Percentiles rank a stretch among this genome's conserved stretches.
phyloP scores from a whole-genome alignment of 805 yeast genomes.

The Starmerella geochares region DNA sequence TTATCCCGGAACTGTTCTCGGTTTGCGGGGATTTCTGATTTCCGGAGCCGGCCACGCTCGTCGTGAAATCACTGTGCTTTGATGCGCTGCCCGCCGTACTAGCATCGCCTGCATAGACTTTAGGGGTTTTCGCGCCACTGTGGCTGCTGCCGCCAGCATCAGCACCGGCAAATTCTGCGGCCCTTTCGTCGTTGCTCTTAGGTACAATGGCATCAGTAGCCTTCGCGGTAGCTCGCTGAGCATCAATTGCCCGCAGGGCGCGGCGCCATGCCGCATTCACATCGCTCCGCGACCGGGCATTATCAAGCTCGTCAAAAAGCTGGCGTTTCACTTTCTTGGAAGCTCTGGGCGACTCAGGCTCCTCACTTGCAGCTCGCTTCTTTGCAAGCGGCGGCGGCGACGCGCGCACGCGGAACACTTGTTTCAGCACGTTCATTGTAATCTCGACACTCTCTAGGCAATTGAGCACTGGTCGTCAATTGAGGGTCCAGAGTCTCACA shows the following conservation, averaged over 20 bases:
- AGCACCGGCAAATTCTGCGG: neutral
- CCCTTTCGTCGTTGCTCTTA: no score
- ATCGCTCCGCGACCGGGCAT: neutral
- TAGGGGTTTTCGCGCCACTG: no score
- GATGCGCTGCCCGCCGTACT: no score
- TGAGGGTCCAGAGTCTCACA: neutral
- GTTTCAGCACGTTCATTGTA: constrained; percentile 3
- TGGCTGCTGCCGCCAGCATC: no score
- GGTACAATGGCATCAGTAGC: no score
- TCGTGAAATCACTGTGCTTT: no score
- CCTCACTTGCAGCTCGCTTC: neutral
- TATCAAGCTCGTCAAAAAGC: neutral
- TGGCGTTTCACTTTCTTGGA: neutral
- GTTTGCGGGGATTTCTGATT: no score
- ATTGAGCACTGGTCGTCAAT: neutral
- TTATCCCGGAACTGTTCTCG: no score
- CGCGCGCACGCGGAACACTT: neutral
- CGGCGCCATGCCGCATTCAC: neutral
- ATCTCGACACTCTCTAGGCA: no score
- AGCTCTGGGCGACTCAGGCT: neutral
- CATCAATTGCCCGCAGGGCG: neutral
- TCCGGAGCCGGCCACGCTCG: no score
- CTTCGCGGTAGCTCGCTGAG: neutral
- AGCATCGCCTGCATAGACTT: no score
- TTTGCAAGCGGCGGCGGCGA: neutral